Base-by-base conservation (phyloP, 805 yeast genomes). In the Saccharomycopsis capsularis region DNA sequence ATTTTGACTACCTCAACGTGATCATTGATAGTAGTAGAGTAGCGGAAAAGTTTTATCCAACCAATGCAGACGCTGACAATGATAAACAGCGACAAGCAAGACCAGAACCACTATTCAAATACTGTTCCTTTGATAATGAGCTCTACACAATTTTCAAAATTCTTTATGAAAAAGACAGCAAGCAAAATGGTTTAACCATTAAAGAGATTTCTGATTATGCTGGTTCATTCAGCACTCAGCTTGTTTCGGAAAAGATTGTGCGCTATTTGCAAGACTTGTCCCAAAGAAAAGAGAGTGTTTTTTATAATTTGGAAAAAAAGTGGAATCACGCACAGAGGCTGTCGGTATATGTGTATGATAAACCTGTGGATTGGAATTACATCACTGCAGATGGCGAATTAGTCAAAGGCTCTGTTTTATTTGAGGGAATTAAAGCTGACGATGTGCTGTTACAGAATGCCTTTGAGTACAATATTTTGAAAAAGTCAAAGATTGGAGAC, bases 1-100 rank as follows among this genome's bases (percentile, higher is more conserved):
- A 52, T 42, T 52, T 42, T 42, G 53, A 48, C 19, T 52, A 52
- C 23, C 32, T 52, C 16, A 42, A 47, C 11, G 21, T 44, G 6
- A 39, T 52, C 9, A 32, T 36, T 11, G 36, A 35, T 11, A 21
- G 18, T 6, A 40, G 42, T 18, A 40, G 18, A n/a, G 46, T 49
- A 18, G 24, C n/a, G 3, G 18, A 38, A 3, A 22, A 38, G 4
- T 48, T 48, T 35, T 24, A 7, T 16, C 44, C 47, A 19, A 18
- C 19, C 18, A 29, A 34, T 9, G 24, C 24, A 19, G 27, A 47
- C 21, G 19, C 25, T 37, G 32, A 21, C 21, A 11, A 11, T 13
- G 38, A 13, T 34, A 13, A 9, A 29, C 32, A 29, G 13, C 32
- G 13, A 13, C 32, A 9, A 13, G 38, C 19, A 5, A 39, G 53